phyloP scores from a whole-genome alignment of 2,329 filamentous ascomycete genomes.

The Penicillium occitanis region DNA sequence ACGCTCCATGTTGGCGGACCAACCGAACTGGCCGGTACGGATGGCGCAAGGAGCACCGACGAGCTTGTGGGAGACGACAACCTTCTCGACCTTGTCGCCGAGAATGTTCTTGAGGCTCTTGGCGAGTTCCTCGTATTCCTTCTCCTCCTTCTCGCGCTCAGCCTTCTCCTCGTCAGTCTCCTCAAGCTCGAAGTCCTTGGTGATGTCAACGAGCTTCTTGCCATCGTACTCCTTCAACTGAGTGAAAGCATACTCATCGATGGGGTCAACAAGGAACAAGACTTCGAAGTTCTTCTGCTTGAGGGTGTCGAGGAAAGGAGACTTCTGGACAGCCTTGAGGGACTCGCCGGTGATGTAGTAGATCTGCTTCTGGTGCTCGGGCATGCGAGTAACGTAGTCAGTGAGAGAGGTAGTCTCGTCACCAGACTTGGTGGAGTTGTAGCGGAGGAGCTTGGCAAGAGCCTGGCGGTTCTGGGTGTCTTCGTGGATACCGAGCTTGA shows the following conservation, averaged over 20 bases:
- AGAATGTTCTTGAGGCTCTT: conserved; percentile 99
- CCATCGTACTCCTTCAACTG: conserved; percentile 99
- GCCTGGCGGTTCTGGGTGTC: conserved; percentile 92
- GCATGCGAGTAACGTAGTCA: conserved; percentile 99
- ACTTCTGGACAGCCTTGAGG: conserved; percentile 96
- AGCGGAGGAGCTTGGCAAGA: conserved; percentile 97
- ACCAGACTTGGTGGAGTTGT: conserved; percentile 98
- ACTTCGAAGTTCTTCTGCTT: conserved; percentile 99
- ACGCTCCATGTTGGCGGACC: conserved; percentile 99
- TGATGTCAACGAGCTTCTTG: conserved; percentile 99
- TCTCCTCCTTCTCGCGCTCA: conserved; percentile 91
- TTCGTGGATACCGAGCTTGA: conserved; percentile 99
- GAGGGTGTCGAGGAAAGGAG: conserved; percentile 96
- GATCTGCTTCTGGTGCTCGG: conserved; percentile 99
- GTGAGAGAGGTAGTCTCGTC: conserved; percentile 91
- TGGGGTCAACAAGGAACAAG: conserved; percentile 98
- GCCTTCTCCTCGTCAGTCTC: conserved; percentile 99
- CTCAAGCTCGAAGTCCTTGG: conserved; percentile 99
- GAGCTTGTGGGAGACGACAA: conserved; percentile 97
- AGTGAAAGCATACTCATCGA: conserved; percentile 99
- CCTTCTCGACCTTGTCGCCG: conserved; percentile 99
- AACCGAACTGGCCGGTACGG: conserved; percentile 98
- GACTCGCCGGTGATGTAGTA: conserved; percentile 99
- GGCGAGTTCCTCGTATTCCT: conserved; percentile 91
- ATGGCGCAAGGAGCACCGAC: conserved; percentile 93